phyloP scores from a whole-genome alignment of 306 rosid genomes.

The Prosopis cineraria region DNA sequence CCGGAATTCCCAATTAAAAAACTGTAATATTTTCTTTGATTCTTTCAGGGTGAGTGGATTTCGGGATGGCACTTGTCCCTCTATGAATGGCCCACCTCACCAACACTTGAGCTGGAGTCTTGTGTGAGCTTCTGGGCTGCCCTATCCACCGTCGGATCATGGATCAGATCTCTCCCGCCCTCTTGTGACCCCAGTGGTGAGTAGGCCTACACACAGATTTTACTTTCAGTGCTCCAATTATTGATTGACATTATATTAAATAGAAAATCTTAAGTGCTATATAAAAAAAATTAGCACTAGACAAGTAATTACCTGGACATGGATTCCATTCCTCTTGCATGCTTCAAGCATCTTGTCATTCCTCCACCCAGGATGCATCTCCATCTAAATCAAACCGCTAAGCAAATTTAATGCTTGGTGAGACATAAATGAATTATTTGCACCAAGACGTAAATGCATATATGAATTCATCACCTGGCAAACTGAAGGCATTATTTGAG shows the following conservation, averaged over 20 bases:
- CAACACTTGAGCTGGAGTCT: slow-evolving; percentile 55
- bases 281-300: background rate
- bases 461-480: slow-evolving; percentile 43
- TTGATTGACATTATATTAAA: background rate
- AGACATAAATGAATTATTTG: background rate
- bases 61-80: slow-evolving; percentile 63
- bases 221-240: background rate
- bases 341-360: slow-evolving; percentile 47
- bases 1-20: slow-evolving; percentile 56
- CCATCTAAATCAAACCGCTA: background rate
- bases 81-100: slow-evolving; percentile 60
- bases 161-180: slow-evolving; percentile 19
- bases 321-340: background rate
- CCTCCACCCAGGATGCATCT: slow-evolving; percentile 68
- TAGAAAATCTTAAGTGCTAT: background rate
- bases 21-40: slow-evolving; percentile 49
- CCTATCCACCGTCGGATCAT: slow-evolving; percentile 39
- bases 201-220: background rate
- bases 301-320: background rate
- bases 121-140: slow-evolving; percentile 52
- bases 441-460: background rate
- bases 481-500: slow-evolving; percentile 49
- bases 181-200: slow-evolving; percentile 21
- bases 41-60: slow-evolving; percentile 47
- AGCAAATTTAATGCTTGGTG: background rate